Percentiles rank a stretch among this genome's conserved stretches.
Evolutionary conservation across 2,329 filamentous ascomycete species (phyloP).

Genomic region (Dothiorella sarmentorum): DNA sequence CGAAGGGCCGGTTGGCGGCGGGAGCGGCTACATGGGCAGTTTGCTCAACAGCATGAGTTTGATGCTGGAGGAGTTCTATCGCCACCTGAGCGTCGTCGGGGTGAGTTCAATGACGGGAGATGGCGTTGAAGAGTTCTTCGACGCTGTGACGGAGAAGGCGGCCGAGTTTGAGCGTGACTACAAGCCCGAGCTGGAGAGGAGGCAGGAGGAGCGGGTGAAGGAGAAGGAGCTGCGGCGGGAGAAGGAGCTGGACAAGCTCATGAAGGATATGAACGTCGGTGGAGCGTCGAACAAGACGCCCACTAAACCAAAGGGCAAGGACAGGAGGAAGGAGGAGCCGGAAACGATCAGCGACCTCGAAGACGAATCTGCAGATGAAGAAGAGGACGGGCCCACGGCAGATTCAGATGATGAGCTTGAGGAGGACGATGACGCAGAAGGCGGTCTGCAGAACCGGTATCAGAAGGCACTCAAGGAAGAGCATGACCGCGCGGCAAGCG

Average conservation of each 20-base stretch:
- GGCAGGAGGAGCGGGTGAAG: constrained; percentile 70
- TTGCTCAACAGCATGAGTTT: constrained; percentile 96
- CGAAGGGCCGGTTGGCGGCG: constrained; percentile 52
- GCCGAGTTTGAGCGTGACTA: constrained; percentile 89
- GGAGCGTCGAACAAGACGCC: constrained; percentile 25
- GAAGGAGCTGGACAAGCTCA: constrained; percentile 83
- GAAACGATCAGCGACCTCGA: constrained; percentile 51
- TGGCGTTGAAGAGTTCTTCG: constrained; percentile 91
- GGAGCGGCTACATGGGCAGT: constrained; percentile 94
- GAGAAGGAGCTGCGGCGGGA: constrained; percentile 69
- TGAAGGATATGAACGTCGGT: constrained; percentile 79
- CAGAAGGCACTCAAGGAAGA: constrained; percentile 65
- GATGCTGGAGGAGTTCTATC: constrained; percentile 96
- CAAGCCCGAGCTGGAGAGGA: constrained; percentile 81
- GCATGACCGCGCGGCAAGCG: constrained; percentile 33
- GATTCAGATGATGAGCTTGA: constrained; percentile 57
- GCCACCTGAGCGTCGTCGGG: constrained; percentile 85
- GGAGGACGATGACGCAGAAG: constrained; percentile 53
- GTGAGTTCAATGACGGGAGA: constrained; percentile 91
- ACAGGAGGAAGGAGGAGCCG: constrained; percentile 41
- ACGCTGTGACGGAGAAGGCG: constrained; percentile 80
- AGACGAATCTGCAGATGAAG: constrained; percentile 49
- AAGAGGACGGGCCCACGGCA: constrained; percentile 46
- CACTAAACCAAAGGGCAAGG: constrained; percentile 30
- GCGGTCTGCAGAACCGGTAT: constrained; percentile 72